These are phyloP conservation scores for Quercus parvula DNA, from an alignment of 306 rosid genomes.

Conservation along the genomic window DNA sequence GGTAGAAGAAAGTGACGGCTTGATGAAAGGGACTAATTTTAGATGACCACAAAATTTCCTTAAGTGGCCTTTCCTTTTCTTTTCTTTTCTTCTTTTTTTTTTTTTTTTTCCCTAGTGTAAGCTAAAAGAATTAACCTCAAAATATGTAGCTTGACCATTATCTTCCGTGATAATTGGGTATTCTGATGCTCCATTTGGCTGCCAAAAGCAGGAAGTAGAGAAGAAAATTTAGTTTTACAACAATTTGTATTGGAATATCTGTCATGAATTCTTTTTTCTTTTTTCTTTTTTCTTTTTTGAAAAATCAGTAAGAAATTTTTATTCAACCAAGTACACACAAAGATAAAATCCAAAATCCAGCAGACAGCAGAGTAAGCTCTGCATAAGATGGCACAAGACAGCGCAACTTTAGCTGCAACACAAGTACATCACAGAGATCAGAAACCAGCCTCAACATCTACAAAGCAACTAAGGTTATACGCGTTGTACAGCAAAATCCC, in stretches of 20 bases:
- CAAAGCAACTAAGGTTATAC: no score
- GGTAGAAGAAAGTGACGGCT: constrained; percentile 27
- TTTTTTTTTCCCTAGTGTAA: constrained; percentile 33
- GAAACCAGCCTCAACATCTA: no score
- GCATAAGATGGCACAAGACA: no score
- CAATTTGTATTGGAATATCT: background rate
- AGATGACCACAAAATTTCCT: constrained; percentile 39
- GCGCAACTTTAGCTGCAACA: no score
- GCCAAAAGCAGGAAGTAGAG: background rate
- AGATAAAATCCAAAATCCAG: no score
- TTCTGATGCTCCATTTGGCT: background rate
- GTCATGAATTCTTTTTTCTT: background rate
- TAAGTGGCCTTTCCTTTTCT: constrained; percentile 19
- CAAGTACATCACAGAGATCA: no score
- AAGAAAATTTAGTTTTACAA: background rate
- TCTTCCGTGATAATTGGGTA: constrained; percentile 18
- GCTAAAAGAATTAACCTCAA: constrained; percentile 24
- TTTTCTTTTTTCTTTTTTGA: background rate
- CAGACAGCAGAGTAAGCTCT: no score
- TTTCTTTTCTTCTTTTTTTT: background rate
- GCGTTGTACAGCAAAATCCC: no score
- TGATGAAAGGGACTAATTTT: constrained; percentile 34
- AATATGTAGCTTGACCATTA: constrained; percentile 24
- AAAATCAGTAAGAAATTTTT: no score
- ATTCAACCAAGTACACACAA: no score